Evolutionary conservation across 169 alveolate genomes (phyloP).

Genomic region (Cryptosporidium tyzzeri): DNA sequence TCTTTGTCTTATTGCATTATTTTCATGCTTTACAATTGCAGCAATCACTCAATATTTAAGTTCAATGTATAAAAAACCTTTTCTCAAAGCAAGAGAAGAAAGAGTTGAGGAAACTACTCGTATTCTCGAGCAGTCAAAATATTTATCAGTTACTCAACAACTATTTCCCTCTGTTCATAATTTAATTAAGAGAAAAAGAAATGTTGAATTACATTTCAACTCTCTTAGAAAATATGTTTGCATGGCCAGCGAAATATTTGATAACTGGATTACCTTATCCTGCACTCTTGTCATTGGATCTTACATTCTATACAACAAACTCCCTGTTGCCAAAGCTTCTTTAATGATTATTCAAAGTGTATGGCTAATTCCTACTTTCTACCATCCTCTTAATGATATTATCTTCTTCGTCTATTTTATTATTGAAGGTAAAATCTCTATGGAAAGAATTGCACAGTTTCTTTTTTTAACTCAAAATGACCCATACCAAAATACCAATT

Average conservation of each 20-base stretch:
- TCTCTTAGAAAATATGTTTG: conserved; percentile 59
- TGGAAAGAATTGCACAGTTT: conserved; percentile 67
- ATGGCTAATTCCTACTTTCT: conserved; percentile 64
- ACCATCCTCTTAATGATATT: conserved; percentile 58
- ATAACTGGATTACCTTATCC: conserved; percentile 29
- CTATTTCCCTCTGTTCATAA: conserved; percentile 31
- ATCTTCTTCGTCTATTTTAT: conserved; percentile 28
- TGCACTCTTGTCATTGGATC: conserved; percentile 43
- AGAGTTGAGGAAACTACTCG: conserved; percentile 43
- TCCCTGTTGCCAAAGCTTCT: conserved; percentile 44
- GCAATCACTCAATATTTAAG: conserved; percentile 37
- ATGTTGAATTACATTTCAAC: conserved; percentile 26
- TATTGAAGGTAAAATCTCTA: conserved; percentile 30
- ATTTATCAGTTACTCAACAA: conserved; percentile 62
- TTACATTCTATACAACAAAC: conserved; percentile 31
- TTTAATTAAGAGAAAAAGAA: conserved; percentile 9
- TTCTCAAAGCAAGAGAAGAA: conserved; percentile 68
- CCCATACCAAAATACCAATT: neutral
- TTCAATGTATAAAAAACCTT: conserved; percentile 54
- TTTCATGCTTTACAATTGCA: conserved; percentile 32
- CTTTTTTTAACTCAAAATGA: conserved; percentile 17
- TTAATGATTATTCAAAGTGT: conserved; percentile 56
- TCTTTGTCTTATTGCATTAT: conserved; percentile 14
- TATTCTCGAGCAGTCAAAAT: conserved; percentile 56
- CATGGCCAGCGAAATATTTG: conserved; percentile 49